Conservation (phyloP, 1,284 basidiomycete species). For the Golubevia sp. region DNA sequence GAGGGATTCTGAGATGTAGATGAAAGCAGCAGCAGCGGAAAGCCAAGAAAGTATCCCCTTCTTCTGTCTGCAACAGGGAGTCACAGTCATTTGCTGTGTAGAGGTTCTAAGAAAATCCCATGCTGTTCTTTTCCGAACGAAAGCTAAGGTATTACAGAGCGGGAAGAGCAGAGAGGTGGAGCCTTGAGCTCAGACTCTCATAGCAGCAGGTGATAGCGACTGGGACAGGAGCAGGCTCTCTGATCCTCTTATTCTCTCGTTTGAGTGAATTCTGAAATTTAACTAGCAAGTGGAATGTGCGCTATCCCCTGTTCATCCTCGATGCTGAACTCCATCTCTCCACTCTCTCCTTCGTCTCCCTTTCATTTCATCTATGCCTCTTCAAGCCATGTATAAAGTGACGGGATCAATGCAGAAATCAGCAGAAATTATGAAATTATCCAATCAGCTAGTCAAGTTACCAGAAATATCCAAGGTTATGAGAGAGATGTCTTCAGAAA, state of each 20-base stretch:
- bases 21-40: too few relatives aligned
- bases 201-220: too few relatives aligned
- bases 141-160: too few relatives aligned
- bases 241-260: neutral
- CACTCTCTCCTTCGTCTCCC: neutral
- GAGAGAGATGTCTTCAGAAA: conserved; percentile 98
- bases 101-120: too few relatives aligned
- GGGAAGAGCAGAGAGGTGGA: too few relatives aligned
- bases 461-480: conserved; percentile 90
- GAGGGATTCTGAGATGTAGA: too few relatives aligned
- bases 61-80: too few relatives aligned
- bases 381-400: conserved; percentile 91
- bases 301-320: neutral
- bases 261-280: neutral
- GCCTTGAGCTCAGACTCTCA: too few relatives aligned
- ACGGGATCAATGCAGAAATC: conserved; percentile 96
- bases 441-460: conserved; percentile 85
- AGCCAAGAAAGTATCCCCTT: too few relatives aligned
- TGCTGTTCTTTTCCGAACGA: too few relatives aligned
- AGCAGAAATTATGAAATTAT: conserved; percentile 98
- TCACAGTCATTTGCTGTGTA: neutral
- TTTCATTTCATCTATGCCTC: conserved; percentile 1
- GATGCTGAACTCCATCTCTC: neutral
- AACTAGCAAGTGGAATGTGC: too few relatives aligned
- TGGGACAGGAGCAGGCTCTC: too few relatives aligned